Evolutionary conservation across 2,329 filamentous ascomycete species (phyloP).

Genomic region (Aureobasidium sp.): DNA sequence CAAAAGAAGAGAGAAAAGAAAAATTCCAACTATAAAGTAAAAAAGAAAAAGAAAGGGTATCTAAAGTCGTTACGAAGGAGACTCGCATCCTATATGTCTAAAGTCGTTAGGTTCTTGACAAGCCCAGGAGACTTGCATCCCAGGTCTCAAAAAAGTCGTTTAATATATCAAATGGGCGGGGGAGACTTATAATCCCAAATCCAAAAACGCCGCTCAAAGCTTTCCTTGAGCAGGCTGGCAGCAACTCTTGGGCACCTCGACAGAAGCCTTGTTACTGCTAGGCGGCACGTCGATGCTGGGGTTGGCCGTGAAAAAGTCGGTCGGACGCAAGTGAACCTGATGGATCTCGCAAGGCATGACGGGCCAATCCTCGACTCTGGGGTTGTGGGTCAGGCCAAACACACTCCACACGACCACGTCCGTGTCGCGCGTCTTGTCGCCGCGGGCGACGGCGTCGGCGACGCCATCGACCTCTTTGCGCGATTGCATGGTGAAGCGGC

Average conservation of each 20-base stretch:
- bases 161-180: not conserved
- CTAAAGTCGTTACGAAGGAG: constrained; percentile 8
- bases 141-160: too few relatives aligned
- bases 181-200: not conserved
- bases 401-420: constrained; percentile 47
- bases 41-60: not conserved
- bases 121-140: too few relatives aligned
- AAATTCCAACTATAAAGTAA: too few relatives aligned
- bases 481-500: constrained; percentile 41
- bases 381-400: constrained; percentile 47
- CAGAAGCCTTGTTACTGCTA: constrained; percentile 19
- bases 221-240: constrained; percentile 11
- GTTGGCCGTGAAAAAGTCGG: constrained; percentile 49
- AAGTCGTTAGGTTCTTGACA: constrained; percentile 1
- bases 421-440: constrained; percentile 37
- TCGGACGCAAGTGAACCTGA: constrained; percentile 42
- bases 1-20: too few relatives aligned
- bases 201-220: not conserved
- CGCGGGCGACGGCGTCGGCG: constrained; percentile 37
- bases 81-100: not conserved
- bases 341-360: constrained; percentile 46
- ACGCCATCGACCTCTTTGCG: constrained; percentile 38
- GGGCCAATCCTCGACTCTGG: constrained; percentile 46
- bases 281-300: constrained; percentile 48
- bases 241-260: constrained; percentile 8